Evolutionary conservation across 2,329 filamentous ascomycete genomes (phyloP).

Genomic region (Diaporthe destruens): DNA sequence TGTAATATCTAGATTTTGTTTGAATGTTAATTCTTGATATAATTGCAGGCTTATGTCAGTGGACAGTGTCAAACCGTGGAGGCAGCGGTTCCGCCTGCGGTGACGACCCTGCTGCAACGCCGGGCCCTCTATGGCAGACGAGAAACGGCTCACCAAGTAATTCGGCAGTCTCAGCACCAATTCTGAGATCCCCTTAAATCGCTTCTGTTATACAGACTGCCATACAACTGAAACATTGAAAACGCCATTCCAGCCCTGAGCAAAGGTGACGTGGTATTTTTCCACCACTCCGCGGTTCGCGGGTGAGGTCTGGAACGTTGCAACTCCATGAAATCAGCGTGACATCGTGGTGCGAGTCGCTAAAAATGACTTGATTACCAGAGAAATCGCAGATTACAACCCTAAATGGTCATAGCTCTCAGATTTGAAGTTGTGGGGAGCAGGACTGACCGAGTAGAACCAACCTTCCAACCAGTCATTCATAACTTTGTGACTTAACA

Average conservation of each 20-base stretch:
- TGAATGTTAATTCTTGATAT: too few relatives aligned
- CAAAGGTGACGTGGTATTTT: not conserved
- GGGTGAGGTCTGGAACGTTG: slow-evolving; percentile 1
- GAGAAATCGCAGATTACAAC: not conserved
- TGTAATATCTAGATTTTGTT: not conserved
- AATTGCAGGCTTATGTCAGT: too few relatives aligned
- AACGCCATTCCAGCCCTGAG: not conserved
- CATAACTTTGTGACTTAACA: not conserved
- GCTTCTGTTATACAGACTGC: not conserved
- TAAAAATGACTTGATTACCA: not conserved
- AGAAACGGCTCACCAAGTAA: too few relatives aligned
- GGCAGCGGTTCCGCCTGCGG: not conserved
- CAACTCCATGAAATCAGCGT: not conserved
- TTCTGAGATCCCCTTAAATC: not conserved
- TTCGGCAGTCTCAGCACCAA: not conserved
- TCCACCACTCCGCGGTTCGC: not conserved
- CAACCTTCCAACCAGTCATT: not conserved
- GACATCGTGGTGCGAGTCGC: slow-evolving; percentile 18
- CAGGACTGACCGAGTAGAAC: not conserved
- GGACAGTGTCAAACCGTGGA: not conserved
- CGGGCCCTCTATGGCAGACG: not conserved
- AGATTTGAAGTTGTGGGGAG: too few relatives aligned
- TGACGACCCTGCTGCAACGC: not conserved
- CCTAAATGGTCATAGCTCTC: not conserved
- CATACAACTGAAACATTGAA: not conserved